Conservation (phyloP, 106 monocot species). For the Ottelia alismoides region DNA sequence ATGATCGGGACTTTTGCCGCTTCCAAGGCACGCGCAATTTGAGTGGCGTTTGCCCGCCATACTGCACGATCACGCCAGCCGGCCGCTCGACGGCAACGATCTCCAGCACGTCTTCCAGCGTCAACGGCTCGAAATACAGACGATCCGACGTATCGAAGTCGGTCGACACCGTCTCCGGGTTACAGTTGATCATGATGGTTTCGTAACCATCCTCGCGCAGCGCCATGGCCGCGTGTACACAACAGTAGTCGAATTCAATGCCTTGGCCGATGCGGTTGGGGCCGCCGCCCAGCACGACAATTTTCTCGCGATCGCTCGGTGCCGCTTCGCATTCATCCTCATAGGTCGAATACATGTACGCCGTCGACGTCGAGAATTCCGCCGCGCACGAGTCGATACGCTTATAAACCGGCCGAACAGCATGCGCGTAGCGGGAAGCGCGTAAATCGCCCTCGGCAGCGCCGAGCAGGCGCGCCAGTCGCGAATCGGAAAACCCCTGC, state of each 20-base stretch:
- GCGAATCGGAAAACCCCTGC: constrained; percentile 68
- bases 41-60: too few species aligned
- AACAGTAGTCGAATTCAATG: constrained; percentile 89
- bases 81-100: constrained; percentile 65
- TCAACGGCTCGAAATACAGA: too few species aligned
- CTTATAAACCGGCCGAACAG: constrained; percentile 54
- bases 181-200: constrained; percentile 87
- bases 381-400: constrained; percentile 85
- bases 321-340: constrained; percentile 70
- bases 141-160: constrained; percentile 86
- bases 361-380: constrained; percentile 74
- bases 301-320: constrained; percentile 51
- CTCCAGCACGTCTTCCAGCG: too few species aligned
- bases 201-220: too few species aligned
- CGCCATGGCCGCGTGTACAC: constrained; percentile 76
- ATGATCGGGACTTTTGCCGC: neutral
- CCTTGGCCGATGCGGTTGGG: constrained; percentile 82
- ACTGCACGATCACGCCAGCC: constrained; percentile 68
- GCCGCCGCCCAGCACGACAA: too few species aligned
- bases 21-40: neutral
- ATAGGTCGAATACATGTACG: constrained; percentile 82
- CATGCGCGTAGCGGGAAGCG: constrained; percentile 30
- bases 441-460: constrained; percentile 48
- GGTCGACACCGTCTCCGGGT: constrained; percentile 80
- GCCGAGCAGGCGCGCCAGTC: constrained; percentile 49